phyloP scores from a whole-genome alignment of 2,329 filamentous ascomycete species.

The Fusarium bulbicola region DNA sequence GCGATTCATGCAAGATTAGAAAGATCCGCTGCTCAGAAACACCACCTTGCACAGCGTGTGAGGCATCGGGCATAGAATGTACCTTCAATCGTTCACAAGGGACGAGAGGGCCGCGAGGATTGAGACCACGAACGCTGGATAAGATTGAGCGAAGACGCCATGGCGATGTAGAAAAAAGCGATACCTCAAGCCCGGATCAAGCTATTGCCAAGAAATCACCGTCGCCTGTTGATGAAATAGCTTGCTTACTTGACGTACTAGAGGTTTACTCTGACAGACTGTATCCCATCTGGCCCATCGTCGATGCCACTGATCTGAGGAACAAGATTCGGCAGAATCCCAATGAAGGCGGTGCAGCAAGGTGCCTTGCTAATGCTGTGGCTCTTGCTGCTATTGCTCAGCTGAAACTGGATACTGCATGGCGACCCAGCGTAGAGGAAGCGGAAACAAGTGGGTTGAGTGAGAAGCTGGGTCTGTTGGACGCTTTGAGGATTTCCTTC shows the following conservation, averaged over 20 bases:
- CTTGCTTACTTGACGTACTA: slow-evolving; percentile 44
- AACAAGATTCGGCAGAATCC: slow-evolving; percentile 47
- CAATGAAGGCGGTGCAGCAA: slow-evolving; percentile 46
- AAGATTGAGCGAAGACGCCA: slow-evolving; percentile 48
- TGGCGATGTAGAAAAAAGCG: slow-evolving; percentile 12
- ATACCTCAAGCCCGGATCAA: slow-evolving; percentile 6
- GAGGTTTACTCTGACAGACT: slow-evolving; percentile 60
- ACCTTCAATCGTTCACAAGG: slow-evolving; percentile 58
- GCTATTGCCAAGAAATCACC: slow-evolving; percentile 6
- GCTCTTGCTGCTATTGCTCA: slow-evolving; percentile 60
- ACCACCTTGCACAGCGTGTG: slow-evolving; percentile 57
- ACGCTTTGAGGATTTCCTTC: slow-evolving; percentile 57
- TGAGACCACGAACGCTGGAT: slow-evolving; percentile 56
- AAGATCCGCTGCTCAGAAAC: slow-evolving; percentile 61
- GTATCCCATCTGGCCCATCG: slow-evolving; percentile 62
- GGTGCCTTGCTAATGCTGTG: slow-evolving; percentile 56
- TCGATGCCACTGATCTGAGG: slow-evolving; percentile 55
- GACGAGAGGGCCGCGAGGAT: slow-evolving; percentile 55
- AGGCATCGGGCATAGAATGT: slow-evolving; percentile 56
- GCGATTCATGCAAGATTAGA: slow-evolving; percentile 62
- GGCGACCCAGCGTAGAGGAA: slow-evolving; percentile 40
- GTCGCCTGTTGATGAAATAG: slow-evolving; percentile 35
- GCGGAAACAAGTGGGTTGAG: slow-evolving; percentile 42
- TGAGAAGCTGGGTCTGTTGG: slow-evolving; percentile 47
- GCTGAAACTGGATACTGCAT: slow-evolving; percentile 52